Evolutionary conservation across 2,329 filamentous ascomycete species (phyloP).

Genomic region (Aspergillus sp.): DNA sequence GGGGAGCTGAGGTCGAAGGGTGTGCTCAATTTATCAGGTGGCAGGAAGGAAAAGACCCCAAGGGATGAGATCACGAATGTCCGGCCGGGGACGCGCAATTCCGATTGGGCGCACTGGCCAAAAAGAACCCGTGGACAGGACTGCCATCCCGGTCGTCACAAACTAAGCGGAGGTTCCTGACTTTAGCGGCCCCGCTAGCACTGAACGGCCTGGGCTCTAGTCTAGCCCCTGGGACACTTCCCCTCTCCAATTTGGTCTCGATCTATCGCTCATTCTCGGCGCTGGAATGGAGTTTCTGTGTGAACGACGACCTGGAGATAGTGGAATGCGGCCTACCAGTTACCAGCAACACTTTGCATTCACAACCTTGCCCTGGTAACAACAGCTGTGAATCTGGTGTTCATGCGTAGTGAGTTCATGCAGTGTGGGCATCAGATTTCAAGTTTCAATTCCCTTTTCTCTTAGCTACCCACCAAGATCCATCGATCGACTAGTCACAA

Average conservation of each 20-base stretch:
- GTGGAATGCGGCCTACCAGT: background rate
- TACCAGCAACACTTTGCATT: background rate
- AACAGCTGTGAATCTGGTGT: background rate
- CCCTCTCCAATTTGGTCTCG: conserved; percentile 7
- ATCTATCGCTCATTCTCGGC: background rate
- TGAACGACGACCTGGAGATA: background rate
- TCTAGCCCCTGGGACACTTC: conserved; percentile 3
- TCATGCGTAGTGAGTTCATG: conserved; percentile 2
- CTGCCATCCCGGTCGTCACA: background rate
- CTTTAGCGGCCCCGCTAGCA: conserved; percentile 5
- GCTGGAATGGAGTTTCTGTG: background rate
- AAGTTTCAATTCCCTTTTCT: conserved; percentile 15
- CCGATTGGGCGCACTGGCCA: conserved; percentile 1
- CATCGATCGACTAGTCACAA: conserved; percentile 22
- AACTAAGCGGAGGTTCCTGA: conserved; percentile 11
- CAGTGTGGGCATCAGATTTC: conserved; percentile 11
- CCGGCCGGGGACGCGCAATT: background rate
- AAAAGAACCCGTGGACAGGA: background rate
- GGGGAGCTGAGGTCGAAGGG: background rate
- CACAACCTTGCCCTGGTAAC: background rate
- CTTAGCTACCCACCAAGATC: conserved; percentile 16
- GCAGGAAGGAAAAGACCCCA: background rate
- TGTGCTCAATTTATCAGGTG: background rate
- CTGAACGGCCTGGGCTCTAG: background rate
- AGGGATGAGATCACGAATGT: conserved; percentile 4